Evolutionary conservation across 805 yeast genomes (phyloP), one percentile per base, ranked within the genome.

Genomic region (Candida berthetii): DNA sequence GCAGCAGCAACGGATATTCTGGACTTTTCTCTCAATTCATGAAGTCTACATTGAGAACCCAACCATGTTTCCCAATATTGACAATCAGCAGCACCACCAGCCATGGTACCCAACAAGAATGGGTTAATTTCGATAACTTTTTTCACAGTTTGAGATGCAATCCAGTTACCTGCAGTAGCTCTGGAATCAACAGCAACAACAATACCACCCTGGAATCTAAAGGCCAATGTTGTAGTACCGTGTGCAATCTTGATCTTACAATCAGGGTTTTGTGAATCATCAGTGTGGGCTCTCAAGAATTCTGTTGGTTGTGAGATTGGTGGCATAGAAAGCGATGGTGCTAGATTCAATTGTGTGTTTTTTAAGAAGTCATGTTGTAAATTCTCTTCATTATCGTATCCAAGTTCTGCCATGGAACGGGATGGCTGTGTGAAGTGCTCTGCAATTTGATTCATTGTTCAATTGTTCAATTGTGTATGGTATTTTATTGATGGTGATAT

Each of bases 21-120:
- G 66, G 89, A 91, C 66, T 91, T 90, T 63, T 91, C 93, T 60
- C 96, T 78, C 57, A 93, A 74, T 64, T 93, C 99, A 64, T 90
- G 95, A 55, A 93, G 68, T 57, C 99, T 74, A 70, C 98, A 91
- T 67, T 93, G 97, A 15, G 96, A 72, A 48, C 99, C 99, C 46
- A 93, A 75, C 98, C 98, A 93, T 31, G 97, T 87, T 68, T 93
- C 98, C 99, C 99, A 93, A 66, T 74, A 93, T 65, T 93, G 99
- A 73, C 99, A 93, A 68, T 93, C 99, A 27, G 98, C 98, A 38
- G 99, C 99, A 71, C 98, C 98, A 68, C 99, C 99, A 28, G 99
- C 99, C 96, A 93, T 82, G 17, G 99, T 93, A 50, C 99, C 99
- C 54, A 93, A 74, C 49, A 93, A 68, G 62, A 86, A 85, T 41